Percentiles rank a stretch among this genome's conserved stretches.
These are phyloP conservation scores for Leishmania martiniquensis DNA, from an alignment of 208 protist species.

Conservation along the genomic window DNA sequence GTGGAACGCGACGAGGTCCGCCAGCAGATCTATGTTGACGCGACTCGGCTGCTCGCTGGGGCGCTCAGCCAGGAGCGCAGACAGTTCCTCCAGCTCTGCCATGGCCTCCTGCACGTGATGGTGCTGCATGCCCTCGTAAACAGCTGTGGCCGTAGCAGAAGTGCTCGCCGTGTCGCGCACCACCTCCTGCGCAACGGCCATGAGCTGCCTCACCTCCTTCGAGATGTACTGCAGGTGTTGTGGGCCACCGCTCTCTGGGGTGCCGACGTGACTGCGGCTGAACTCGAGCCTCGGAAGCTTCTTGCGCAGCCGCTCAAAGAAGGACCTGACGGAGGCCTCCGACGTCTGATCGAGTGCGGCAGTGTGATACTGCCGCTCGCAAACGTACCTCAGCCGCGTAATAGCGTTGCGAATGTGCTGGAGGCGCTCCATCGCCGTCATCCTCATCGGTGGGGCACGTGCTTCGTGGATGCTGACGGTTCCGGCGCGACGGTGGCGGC, in stretches of 20 bases:
- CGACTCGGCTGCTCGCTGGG: constrained; percentile 59
- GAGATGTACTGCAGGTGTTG: constrained; percentile 60
- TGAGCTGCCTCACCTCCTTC: constrained; percentile 43
- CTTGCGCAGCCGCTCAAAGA: constrained; percentile 62
- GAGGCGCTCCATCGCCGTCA: constrained; percentile 72
- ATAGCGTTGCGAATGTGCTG: constrained; percentile 76
- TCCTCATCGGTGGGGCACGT: constrained; percentile 58
- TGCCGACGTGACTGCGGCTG: constrained; percentile 56
- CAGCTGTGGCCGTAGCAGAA: constrained; percentile 36
- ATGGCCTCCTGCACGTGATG: constrained; percentile 67
- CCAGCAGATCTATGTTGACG: constrained; percentile 68
- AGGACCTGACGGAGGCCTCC: constrained; percentile 40
- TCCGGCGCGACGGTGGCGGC: constrained; percentile 47
- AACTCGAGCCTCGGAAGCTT: constrained; percentile 57
- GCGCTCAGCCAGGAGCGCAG: constrained; percentile 43
- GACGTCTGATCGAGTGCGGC: constrained; percentile 65
- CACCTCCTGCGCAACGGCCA: constrained; percentile 21
- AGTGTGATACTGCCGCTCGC: constrained; percentile 75
- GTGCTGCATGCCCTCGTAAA: constrained; percentile 75
- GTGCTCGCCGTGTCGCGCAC: constrained; percentile 25
- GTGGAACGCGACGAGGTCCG: constrained; percentile 78
- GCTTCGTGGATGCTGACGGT: constrained; percentile 31
- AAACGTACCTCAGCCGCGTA: constrained; percentile 75
- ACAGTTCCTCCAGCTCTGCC: constrained; percentile 65
- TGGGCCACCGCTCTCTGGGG: constrained; percentile 46